A percentile compares a stretch with the other conserved stretches of the same genome.
phyloP scores from a whole-genome alignment of 345 rosid genomes.

The Populus nigra region DNA sequence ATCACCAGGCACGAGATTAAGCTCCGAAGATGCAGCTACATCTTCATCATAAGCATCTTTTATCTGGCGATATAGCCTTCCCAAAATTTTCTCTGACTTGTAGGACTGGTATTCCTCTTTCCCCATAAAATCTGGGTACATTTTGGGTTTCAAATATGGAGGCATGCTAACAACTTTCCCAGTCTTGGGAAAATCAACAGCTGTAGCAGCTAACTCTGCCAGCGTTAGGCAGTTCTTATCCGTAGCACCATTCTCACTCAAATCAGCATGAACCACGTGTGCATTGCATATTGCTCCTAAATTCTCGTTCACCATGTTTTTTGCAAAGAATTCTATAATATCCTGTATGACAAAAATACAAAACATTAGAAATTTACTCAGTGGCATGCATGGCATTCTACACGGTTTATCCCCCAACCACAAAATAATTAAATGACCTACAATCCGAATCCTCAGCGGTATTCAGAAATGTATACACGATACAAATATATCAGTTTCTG shows the following conservation, averaged over 20 bases:
- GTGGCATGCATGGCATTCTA: neutral
- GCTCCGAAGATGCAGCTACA: conserved; percentile 36
- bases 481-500: neutral
- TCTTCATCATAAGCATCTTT: conserved; percentile 57
- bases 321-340: conserved; percentile 67
- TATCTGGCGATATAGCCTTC: conserved; percentile 66
- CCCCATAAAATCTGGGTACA: conserved; percentile 91
- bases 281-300: conserved; percentile 78
- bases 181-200: conserved; percentile 92
- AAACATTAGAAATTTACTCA: neutral
- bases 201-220: conserved; percentile 83
- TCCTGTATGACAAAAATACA: conserved; percentile 47
- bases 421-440: neutral
- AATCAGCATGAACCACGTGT: conserved; percentile 84
- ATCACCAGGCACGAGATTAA: conserved; percentile 32
- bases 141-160: conserved; percentile 53
- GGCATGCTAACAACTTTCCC: conserved; percentile 79
- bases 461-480: neutral
- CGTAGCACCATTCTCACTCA: conserved; percentile 62
- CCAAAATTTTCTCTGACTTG: conserved; percentile 67
- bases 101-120: conserved; percentile 70
- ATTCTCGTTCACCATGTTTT: conserved; percentile 64
- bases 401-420: neutral
- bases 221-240: conserved; percentile 63
- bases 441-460: neutral